Evolutionary conservation across 2,329 filamentous ascomycete species (phyloP), one percentile per base, ranked within the genome.

Genomic region (Tolypocladium cylindrosporum): DNA sequence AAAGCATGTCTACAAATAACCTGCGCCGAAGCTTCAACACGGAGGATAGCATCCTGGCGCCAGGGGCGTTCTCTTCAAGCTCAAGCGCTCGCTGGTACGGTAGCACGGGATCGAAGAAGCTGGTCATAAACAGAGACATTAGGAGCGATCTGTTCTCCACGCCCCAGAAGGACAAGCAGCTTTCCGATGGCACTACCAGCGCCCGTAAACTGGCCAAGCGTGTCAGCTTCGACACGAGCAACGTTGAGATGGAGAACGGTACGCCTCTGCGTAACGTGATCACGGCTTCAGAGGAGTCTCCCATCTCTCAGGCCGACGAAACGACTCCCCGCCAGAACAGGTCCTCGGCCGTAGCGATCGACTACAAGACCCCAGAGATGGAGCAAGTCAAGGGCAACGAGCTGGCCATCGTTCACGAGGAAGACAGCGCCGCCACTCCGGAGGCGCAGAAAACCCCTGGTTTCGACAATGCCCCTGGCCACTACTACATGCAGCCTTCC

Each of bases 91-190:
- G 87, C 59, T 81, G 84, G 64, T 87, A 86, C 55, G 82, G 84
- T n/a, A 85, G 79, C 68, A 81, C 81, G 54, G 83, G 84, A 51
- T 84, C 96, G 65, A 97, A 97, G 77, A 92, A 91, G 71, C 82
- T 99, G 58, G 88, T 92, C 56, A 97, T 99, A 70, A 95, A 97
- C 73, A 87, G 91, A 62, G 88, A 87, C 63, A 80, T 99, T 69
- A 84, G 90, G 57, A 91, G 82, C 59, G 88, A 90, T 65, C 77
- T 87, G 19, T 88, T 87, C 68, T 80, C 79, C 2, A 83, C 83
- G 1, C 83, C 84, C 0, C 79, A 75, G 57, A 84, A 80, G 67
- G 78, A 81, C 41, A 80, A 77, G 65, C 66, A 72, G 19, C 61
- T 67, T 2, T 64, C 69, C 24, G 79, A 79, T 16, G 60, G 62